A percentile compares a stretch with the other conserved stretches of the same genome.
Evolutionary conservation across 352 stramenopile species (phyloP).

Genomic region (Phytophthora quininea): DNA sequence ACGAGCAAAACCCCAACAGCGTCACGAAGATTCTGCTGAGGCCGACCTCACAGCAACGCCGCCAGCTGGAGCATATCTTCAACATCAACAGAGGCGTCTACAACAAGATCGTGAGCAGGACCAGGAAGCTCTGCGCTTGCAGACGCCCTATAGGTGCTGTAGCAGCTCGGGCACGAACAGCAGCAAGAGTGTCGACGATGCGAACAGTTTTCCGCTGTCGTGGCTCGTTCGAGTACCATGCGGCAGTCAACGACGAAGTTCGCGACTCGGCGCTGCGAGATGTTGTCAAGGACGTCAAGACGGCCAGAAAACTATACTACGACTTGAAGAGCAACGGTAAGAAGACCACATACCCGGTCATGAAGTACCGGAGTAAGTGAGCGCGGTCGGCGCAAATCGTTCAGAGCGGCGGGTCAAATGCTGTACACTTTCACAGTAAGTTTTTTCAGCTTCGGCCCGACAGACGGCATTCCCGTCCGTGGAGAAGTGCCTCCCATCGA

Average conservation of each 20-base stretch:
- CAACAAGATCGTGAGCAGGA: constrained; percentile 13
- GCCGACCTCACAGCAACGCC: background rate
- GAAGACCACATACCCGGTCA: constrained; percentile 6
- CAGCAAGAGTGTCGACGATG: constrained; percentile 3
- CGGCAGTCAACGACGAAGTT: constrained; percentile 10
- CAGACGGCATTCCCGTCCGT: constrained; percentile 13
- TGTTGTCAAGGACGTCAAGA: no score
- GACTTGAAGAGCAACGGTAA: constrained; percentile 4
- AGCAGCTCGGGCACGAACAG: no score
- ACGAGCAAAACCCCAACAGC: no score
- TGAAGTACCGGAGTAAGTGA: constrained; percentile 21
- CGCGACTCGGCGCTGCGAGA: constrained; percentile 6
- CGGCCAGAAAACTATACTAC: constrained; percentile 11
- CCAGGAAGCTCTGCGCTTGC: constrained; percentile 9
- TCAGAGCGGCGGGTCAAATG: background rate
- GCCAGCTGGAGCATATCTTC: constrained; percentile 8
- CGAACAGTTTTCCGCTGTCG: background rate
- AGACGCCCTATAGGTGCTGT: no score
- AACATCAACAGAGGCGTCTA: constrained; percentile 17
- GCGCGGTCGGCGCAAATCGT: constrained; percentile 3
- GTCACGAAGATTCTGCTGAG: background rate
- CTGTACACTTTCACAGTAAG: no score
- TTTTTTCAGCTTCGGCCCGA: no score
- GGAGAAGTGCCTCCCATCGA: constrained; percentile 5
- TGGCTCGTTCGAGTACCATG: constrained; percentile 6